Evolutionary conservation across 345 rosid species (phyloP).

Genomic region (Balakata baccata): DNA sequence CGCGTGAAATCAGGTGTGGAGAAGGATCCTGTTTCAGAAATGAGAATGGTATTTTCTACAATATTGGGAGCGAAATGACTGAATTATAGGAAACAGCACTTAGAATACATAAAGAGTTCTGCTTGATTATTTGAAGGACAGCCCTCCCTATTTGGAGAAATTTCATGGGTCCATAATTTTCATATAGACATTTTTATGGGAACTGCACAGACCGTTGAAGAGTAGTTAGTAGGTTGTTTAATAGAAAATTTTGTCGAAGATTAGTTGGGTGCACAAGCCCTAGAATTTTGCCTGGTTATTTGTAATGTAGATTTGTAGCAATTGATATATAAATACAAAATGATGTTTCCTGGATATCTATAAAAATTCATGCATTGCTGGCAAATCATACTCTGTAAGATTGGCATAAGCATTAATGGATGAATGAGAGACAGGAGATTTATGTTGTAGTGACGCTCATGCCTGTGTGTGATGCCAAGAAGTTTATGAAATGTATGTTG

Average conservation of each 20-base stretch:
- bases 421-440: no score
- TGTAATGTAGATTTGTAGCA: neutral
- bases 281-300: neutral
- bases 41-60: conserved; percentile 53
- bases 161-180: neutral
- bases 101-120: neutral
- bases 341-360: no score
- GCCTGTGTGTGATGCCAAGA: no score
- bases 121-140: neutral
- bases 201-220: neutral
- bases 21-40: conserved; percentile 45
- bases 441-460: no score
- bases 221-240: neutral
- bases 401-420: no score
- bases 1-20: conserved; percentile 42
- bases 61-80: conserved; percentile 36
- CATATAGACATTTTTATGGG: no score
- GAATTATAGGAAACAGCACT: neutral
- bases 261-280: neutral
- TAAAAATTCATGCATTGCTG: no score
- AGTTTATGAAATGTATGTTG: neutral
- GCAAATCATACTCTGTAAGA: no score
- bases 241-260: neutral
- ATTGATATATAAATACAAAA: neutral
- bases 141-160: no score